These are phyloP conservation scores for Pestalotiopsis sp. DNA, from an alignment of 2,329 filamentous ascomycete genomes.

Conservation along the genomic window DNA sequence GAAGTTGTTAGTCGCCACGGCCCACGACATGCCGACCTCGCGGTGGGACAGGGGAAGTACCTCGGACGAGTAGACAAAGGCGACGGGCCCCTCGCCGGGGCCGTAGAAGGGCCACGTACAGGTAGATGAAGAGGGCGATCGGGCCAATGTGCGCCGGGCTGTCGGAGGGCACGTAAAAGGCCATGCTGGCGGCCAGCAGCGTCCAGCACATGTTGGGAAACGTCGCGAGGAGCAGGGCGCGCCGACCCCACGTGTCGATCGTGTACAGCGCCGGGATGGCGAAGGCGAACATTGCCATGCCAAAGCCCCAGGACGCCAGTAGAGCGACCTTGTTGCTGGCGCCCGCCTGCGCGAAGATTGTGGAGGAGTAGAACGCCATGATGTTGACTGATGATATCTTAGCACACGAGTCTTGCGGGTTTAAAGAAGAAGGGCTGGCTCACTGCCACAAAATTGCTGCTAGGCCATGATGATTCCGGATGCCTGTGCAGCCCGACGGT, in stretches of 20 bases:
- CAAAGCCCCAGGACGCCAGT: constrained; percentile 44
- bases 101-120: constrained; percentile 53
- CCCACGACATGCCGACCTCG: constrained; percentile 51
- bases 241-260: constrained; percentile 66
- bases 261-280: constrained; percentile 67
- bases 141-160: constrained; percentile 48
- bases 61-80: constrained; percentile 66
- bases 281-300: constrained; percentile 62
- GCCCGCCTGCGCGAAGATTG: constrained; percentile 45
- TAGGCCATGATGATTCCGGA: constrained; percentile 68
- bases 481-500: constrained; percentile 63
- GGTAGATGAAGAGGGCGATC: constrained; percentile 62
- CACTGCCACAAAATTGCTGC: constrained; percentile 58
- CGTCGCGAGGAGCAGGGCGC: constrained; percentile 62
- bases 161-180: constrained; percentile 22
- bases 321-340: constrained; percentile 38
- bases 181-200: constrained; percentile 45
- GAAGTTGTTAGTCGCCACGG: neutral
- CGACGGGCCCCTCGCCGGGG: constrained; percentile 41
- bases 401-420: neutral
- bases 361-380: constrained; percentile 49
- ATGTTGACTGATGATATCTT: constrained; percentile 34
- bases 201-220: constrained; percentile 65
- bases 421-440: neutral
- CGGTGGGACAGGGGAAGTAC: constrained; percentile 63